These are phyloP conservation scores for Alternaria viburni DNA, from an alignment of 2,329 filamentous ascomycete genomes.

Conservation along the genomic window DNA sequence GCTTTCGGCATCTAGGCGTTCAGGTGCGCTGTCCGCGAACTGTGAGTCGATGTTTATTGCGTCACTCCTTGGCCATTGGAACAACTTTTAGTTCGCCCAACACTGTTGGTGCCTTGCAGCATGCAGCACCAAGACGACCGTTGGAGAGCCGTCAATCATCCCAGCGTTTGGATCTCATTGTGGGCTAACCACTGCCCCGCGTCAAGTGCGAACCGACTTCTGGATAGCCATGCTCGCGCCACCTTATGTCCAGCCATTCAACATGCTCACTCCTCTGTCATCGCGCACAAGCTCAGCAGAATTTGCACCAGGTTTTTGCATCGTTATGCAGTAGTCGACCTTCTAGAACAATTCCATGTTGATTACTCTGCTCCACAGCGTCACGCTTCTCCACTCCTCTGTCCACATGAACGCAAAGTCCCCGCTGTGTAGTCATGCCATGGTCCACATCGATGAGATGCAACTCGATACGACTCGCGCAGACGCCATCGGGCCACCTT, in stretches of 20 bases:
- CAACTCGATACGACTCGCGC: constrained; percentile 2
- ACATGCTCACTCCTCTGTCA: background rate
- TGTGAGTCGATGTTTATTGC: background rate
- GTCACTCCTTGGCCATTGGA: background rate
- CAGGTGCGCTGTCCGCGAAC: background rate
- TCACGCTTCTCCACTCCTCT: background rate
- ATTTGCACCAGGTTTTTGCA: constrained; percentile 3
- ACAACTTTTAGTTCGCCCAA: background rate
- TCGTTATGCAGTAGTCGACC: constrained; percentile 6
- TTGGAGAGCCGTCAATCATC: background rate
- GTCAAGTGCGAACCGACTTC: background rate
- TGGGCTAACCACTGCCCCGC: background rate
- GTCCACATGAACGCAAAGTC: background rate
- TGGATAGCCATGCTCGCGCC: background rate
- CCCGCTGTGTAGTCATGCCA: background rate
- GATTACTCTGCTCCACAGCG: constrained; percentile 6
- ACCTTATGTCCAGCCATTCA: background rate
- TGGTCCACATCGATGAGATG: constrained; percentile 14
- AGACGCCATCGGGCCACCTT: background rate
- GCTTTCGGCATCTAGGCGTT: background rate
- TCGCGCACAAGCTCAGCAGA: background rate
- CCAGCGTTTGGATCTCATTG: background rate
- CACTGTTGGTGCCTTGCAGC: constrained; percentile 1
- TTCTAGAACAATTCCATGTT: constrained; percentile 12
- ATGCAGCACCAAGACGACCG: background rate